Evolutionary conservation across 2,329 filamentous ascomycete species (phyloP), one percentile per base, ranked within the genome.

Genomic region (Aspergillus alliaceus): DNA sequence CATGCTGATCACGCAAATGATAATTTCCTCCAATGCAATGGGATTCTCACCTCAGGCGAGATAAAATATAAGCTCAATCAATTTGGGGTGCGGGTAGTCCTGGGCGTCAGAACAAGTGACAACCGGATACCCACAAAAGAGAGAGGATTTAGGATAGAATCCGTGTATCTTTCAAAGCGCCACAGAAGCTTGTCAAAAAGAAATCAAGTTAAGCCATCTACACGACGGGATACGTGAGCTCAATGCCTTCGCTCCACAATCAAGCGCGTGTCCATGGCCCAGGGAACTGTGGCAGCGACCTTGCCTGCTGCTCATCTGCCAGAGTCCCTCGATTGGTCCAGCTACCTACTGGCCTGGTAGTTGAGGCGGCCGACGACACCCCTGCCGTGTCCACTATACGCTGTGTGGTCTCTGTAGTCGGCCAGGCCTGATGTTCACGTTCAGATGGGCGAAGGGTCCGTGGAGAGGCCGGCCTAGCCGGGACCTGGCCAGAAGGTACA

Each of bases 391-490:
- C 56, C 32, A 53, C 54, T n/a, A 48, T 27, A 25, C 62, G 56
- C n/a, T 35, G 24, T 9, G 53, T 20, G n/a, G 27, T 35, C 4
- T 64, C 63, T 14, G 51, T 31, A 34, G 14, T 56, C 34, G 53
- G 14, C 62, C 63, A 65, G 9, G 11, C 24, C 14, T 51, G 27
- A 40, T 59, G 35, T 14, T 64, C 63, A 27, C 56, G 55, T 8
- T 64, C 62, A 1, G 56, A 51, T 9, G 56, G 35, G 11, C 57
- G 54, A 29, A 62, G 53, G 31, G 55, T 31, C 14, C 59, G 62
- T n/a, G 73, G 73, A 2, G 73, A 73, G 4, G 68, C 35, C 0
- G 72, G 72, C 32, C 73, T 64, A 15, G 70, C 53, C 14, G 70
- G 66, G 11, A 73, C 52, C 56, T 72, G 63, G 27, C 58, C 63